Evolutionary conservation across 768 basidiomycete species (phyloP).

Genomic region (Tylopilus felleus): DNA sequence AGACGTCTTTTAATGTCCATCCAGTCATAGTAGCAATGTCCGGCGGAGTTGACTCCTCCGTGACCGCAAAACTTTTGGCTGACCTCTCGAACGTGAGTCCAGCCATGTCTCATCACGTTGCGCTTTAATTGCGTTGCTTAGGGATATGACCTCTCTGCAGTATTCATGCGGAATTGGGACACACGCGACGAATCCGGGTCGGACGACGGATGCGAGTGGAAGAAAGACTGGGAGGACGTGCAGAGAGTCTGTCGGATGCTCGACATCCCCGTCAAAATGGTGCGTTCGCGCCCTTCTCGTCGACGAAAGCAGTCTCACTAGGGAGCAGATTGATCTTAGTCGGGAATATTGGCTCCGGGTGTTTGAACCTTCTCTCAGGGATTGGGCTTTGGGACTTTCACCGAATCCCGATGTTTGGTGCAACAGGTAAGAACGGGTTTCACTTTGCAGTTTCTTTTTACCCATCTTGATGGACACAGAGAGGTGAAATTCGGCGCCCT

Average conservation of each 20-base stretch:
- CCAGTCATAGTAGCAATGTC: constrained; percentile 91
- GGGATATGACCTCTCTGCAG: constrained; percentile 80
- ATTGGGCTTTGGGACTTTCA: constrained; percentile 77
- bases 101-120: neutral
- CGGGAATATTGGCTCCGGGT: constrained; percentile 89
- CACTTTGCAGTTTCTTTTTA: neutral
- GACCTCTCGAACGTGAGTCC: constrained; percentile 47
- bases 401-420: constrained; percentile 95
- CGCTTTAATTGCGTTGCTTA: constrained; percentile 25
- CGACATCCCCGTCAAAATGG: constrained; percentile 73
- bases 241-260: constrained; percentile 70
- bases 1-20: neutral
- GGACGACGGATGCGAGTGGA: constrained; percentile 91
- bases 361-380: constrained; percentile 78
- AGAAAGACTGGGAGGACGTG: constrained; percentile 92
- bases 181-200: constrained; percentile 76
- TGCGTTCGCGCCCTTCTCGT: constrained; percentile 23
- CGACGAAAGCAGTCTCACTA: constrained; percentile 2
- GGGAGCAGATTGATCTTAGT: constrained; percentile 73
- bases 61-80: constrained; percentile 73
- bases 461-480: constrained; percentile 35
- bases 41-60: constrained; percentile 93
- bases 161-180: constrained; percentile 98
- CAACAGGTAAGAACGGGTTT: constrained; percentile 55
- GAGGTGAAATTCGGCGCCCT: constrained; percentile 92